Conservation (phyloP, 768 basidiomycete genomes). For the Neoboletus subvelutipes region DNA sequence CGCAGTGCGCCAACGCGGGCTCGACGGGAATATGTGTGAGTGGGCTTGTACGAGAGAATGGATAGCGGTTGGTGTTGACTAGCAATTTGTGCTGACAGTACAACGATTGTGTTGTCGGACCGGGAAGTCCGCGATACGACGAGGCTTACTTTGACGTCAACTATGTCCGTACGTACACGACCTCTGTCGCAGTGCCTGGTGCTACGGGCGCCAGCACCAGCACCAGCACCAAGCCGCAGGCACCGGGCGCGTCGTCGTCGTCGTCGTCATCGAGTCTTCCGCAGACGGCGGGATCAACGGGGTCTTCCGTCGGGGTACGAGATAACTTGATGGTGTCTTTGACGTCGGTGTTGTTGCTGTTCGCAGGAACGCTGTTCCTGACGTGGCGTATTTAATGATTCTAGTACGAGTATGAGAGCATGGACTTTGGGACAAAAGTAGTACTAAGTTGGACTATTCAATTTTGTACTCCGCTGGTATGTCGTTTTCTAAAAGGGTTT, state of each 20-base stretch:
- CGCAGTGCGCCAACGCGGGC: constrained; percentile 40
- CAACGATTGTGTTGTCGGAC: constrained; percentile 53
- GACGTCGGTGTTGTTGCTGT: background rate
- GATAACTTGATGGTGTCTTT: background rate
- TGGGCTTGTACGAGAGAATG: constrained; percentile 1
- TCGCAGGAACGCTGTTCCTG: background rate
- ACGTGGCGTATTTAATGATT: constrained; percentile 11
- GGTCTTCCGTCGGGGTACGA: background rate
- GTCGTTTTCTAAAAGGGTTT: no score
- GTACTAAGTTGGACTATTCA: no score
- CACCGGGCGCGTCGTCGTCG: background rate
- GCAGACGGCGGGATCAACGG: background rate
- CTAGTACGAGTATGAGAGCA: no score
- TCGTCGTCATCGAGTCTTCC: background rate
- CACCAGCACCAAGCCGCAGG: background rate
- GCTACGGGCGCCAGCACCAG: constrained; percentile 1
- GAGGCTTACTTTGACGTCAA: constrained; percentile 66
- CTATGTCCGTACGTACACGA: constrained; percentile 61
- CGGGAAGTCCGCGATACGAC: constrained; percentile 55
- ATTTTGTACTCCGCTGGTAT: no score
- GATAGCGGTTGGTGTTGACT: background rate
- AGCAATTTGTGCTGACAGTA: constrained; percentile 42
- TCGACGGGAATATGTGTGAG: constrained; percentile 44
- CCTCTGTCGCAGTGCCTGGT: constrained; percentile 5
- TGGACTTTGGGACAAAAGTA: no score